Evolutionary conservation across 768 basidiomycete species (phyloP).

Genomic region (Boletus edulis): DNA sequence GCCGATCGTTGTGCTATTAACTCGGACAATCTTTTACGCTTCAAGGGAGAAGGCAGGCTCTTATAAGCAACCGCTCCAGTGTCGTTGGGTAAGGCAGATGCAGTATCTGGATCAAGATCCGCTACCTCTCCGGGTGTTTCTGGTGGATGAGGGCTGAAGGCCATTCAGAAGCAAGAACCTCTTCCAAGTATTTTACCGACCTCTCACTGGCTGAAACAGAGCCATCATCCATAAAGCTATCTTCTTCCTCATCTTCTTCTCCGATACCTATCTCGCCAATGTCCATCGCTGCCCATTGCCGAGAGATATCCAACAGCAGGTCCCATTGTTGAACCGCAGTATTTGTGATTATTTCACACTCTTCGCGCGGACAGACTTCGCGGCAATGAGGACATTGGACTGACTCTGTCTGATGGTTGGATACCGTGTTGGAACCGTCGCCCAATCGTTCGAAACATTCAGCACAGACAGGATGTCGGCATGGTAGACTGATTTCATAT

Average conservation of each 20-base stretch:
- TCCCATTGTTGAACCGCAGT: conserved; percentile 20
- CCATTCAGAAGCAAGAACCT: conserved; percentile 5
- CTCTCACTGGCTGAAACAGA: conserved; percentile 6
- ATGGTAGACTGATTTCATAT: conserved; percentile 6
- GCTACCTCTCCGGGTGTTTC: not conserved
- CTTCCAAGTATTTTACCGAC: conserved; percentile 3
- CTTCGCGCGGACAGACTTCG: conserved; percentile 4
- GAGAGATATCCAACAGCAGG: conserved; percentile 15
- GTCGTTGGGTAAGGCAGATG: not conserved
- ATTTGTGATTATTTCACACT: conserved; percentile 16
- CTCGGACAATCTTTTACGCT: conserved; percentile 16
- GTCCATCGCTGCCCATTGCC: conserved; percentile 15
- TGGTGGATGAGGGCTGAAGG: conserved; percentile 1
- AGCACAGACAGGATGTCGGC: conserved; percentile 16
- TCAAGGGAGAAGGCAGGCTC: conserved; percentile 21
- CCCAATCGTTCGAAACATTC: conserved; percentile 12
- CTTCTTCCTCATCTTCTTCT: conserved; percentile 6
- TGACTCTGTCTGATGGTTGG: not conserved
- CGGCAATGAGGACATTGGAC: conserved; percentile 23
- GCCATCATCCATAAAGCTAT: conserved; percentile 1
- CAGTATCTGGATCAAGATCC: conserved; percentile 3
- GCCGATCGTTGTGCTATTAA: conserved; percentile 11
- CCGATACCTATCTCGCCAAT: conserved; percentile 6
- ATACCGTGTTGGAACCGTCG: not conserved
- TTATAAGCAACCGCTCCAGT: conserved; percentile 9